Percentiles rank a stretch among this genome's conserved stretches.
Conservation (phyloP, 164 flowering plant genomes). For the Liriodendron chinense region DNA sequence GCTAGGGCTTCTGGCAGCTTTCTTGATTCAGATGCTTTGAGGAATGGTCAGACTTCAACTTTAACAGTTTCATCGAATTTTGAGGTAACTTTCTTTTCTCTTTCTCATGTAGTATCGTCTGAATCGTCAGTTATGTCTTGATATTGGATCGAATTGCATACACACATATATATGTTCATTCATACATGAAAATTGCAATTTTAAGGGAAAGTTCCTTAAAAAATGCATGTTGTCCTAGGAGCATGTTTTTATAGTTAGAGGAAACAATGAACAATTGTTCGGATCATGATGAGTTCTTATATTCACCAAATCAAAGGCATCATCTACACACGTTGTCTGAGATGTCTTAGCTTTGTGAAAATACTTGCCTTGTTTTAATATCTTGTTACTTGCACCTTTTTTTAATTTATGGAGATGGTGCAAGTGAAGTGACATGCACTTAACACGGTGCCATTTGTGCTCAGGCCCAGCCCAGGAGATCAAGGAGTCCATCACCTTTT, state of each 20-base stretch:
- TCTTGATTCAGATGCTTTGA: slow-evolving; percentile 58
- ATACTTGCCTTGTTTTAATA: not conserved
- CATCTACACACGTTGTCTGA: not conserved
- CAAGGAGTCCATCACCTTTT: slow-evolving; percentile 50
- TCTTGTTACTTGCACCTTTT: not conserved
- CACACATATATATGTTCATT: too few species aligned
- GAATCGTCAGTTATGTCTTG: too few species aligned
- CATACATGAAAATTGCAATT: not conserved
- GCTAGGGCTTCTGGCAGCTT: slow-evolving; percentile 34
- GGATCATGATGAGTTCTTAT: not conserved
- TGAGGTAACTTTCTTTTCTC: slow-evolving; percentile 47
- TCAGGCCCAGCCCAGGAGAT: slow-evolving; percentile 65
- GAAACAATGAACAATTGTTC: not conserved
- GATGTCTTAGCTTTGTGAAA: not conserved
- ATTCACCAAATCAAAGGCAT: not conserved
- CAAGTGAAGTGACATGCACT: not conserved
- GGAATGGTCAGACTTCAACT: slow-evolving; percentile 40
- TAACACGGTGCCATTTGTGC: not conserved
- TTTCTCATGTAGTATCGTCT: not conserved
- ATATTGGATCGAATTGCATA: too few species aligned
- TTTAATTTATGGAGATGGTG: not conserved
- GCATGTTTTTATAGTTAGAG: not conserved
- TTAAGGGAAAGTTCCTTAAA: not conserved
- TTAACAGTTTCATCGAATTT: slow-evolving; percentile 88
- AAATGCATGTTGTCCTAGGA: not conserved